These are phyloP conservation scores for Bryopsis sp. DNA, from an alignment of 139 green algal genomes.

Conservation along the genomic window DNA sequence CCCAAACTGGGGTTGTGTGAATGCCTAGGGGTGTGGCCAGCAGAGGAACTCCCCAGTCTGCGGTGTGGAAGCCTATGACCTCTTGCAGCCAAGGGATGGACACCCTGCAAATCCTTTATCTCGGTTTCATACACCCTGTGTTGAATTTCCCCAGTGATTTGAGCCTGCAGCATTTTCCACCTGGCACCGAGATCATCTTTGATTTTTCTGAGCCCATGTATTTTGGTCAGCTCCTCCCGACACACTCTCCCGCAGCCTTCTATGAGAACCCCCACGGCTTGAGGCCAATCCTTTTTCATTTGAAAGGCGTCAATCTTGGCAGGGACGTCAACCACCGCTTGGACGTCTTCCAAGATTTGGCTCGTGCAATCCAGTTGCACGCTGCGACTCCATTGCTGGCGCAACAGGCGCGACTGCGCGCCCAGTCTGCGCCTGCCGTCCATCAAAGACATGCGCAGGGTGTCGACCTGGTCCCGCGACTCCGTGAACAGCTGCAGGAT, in stretches of 20 bases:
- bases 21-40: not conserved
- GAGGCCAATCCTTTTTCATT: constrained; percentile 7
- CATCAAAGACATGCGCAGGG: constrained; percentile 42
- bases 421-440: constrained; percentile 45
- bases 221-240: not conserved
- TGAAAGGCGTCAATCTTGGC: constrained; percentile 26
- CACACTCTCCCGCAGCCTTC: not conserved
- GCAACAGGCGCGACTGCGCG: constrained; percentile 42
- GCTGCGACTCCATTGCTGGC: constrained; percentile 53
- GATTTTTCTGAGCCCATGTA: not conserved
- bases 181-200: not conserved
- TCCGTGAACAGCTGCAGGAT: constrained; percentile 73
- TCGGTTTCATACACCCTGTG: not conserved
- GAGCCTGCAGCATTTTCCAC: not conserved
- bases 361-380: constrained; percentile 42
- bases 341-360: constrained; percentile 56
- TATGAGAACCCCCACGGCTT: not conserved
- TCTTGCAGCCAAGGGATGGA: not conserved
- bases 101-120: not conserved
- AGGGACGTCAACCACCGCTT: constrained; percentile 43
- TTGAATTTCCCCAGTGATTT: not conserved
- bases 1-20: not conserved
- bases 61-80: not conserved
- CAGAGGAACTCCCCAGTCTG: not conserved
- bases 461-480: constrained; percentile 49